phyloP scores from a whole-genome alignment of 2,329 filamentous ascomycete genomes.

The Nigrospora sphaerica region DNA sequence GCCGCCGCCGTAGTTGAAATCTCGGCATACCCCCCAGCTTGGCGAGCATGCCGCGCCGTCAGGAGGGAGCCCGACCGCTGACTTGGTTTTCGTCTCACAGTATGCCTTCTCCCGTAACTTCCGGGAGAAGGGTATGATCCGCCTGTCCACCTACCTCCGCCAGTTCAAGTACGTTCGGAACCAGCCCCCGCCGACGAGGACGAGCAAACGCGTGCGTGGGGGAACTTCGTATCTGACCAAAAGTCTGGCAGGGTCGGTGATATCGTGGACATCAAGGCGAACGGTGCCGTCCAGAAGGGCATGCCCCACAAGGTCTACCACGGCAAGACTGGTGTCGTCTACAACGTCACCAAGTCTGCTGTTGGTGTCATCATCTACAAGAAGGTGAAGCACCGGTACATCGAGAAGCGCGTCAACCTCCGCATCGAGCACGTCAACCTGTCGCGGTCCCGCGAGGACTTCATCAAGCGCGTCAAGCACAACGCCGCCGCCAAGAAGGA shows the following conservation, averaged over 20 bases:
- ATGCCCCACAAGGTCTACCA: constrained; percentile 99
- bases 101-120: constrained; percentile 93
- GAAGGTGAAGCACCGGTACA: constrained; percentile 98
- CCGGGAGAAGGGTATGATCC: constrained; percentile 92
- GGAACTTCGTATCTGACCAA: constrained; percentile 2
- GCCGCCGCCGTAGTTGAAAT: too few species aligned
- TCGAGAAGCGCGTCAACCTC: constrained; percentile 99
- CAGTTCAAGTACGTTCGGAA: constrained; percentile 67
- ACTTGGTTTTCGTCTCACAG: constrained; percentile 26
- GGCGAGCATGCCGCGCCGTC: too few species aligned
- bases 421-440: constrained; percentile 94
- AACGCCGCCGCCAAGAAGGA: constrained; percentile 90
- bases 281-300: constrained; percentile 98
- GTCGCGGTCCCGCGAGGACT: constrained; percentile 94
- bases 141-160: constrained; percentile 87
- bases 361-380: constrained; percentile 99
- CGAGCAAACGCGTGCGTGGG: neutral
- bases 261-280: constrained; percentile 97
- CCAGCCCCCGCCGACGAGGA: neutral
- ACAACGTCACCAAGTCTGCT: constrained; percentile 98
- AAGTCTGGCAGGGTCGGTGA: constrained; percentile 73
- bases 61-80: neutral
- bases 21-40: neutral
- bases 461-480: constrained; percentile 91
- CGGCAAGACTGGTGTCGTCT: constrained; percentile 96